A percentile compares a stretch with the other conserved stretches of the same genome.
Conservation (phyloP, 2,329 filamentous ascomycete genomes). For the Microdochium bolleyi region DNA sequence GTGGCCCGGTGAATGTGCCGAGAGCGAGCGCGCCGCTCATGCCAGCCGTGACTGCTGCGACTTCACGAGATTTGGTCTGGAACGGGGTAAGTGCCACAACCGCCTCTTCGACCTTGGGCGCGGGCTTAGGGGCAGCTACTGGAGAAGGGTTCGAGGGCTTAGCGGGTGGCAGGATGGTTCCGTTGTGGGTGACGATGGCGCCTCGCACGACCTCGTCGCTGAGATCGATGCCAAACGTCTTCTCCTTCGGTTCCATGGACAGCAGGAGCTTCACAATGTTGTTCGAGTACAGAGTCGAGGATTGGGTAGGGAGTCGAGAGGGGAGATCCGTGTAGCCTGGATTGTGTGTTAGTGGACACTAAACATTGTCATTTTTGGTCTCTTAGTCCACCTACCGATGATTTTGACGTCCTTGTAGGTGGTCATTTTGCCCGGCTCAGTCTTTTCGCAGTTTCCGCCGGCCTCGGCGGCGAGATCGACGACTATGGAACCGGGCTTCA, state of each 20-base stretch:
- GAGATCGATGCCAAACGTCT: conserved; percentile 72
- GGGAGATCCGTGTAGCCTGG: conserved; percentile 78
- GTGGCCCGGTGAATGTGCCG: conserved; percentile 70
- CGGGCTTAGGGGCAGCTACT: conserved; percentile 33
- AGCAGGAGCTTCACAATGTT: conserved; percentile 86
- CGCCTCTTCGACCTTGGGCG: conserved; percentile 39
- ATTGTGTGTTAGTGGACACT: conserved; percentile 13
- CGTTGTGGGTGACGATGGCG: conserved; percentile 73
- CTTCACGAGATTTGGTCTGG: conserved; percentile 71
- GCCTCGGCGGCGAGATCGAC: conserved; percentile 85
- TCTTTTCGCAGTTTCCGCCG: conserved; percentile 82
- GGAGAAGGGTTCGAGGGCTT: conserved; percentile 58
- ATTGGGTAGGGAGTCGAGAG: conserved; percentile 79
- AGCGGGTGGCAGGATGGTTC: conserved; percentile 66
- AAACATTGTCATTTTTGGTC: background rate
- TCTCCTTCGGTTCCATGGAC: conserved; percentile 71
- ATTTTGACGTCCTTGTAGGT: conserved; percentile 73
- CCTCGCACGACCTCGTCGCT: conserved; percentile 80
- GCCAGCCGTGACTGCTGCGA: conserved; percentile 64
- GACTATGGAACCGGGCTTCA: conserved; percentile 85
- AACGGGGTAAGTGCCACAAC: conserved; percentile 68
- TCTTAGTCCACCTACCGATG: conserved; percentile 50
- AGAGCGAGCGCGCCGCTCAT: conserved; percentile 70
- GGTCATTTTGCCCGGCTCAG: conserved; percentile 61
- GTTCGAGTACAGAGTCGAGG: conserved; percentile 86